Conservation (phyloP, 1,284 basidiomycete genomes). For the Phylloporus sp. region DNA sequence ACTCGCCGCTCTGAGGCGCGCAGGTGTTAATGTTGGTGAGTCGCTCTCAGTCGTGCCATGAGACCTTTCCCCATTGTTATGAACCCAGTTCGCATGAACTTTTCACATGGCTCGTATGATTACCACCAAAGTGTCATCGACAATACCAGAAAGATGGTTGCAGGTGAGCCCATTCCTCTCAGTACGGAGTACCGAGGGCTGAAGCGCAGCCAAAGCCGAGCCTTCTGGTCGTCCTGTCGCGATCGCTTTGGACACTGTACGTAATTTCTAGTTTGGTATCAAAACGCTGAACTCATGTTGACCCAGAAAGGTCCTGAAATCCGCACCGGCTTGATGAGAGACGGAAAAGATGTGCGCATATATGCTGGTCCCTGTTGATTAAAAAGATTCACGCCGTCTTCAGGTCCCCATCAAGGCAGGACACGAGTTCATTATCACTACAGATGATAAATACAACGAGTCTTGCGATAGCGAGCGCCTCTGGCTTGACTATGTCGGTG, state of each 20-base stretch:
- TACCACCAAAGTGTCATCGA: conserved; percentile 98
- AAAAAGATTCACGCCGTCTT: conserved; percentile 19
- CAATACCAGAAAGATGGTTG: conserved; percentile 89
- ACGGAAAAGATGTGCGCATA: conserved; percentile 74
- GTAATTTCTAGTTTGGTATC: conserved; percentile 29
- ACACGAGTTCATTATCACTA: conserved; percentile 94
- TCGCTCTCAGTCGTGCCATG: conserved; percentile 27
- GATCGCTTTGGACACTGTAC: conserved; percentile 95
- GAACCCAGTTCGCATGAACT: conserved; percentile 92
- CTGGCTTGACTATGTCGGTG: conserved; percentile 90
- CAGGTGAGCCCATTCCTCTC: conserved; percentile 54
- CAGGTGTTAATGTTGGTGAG: conserved; percentile 95
- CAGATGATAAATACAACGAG: conserved; percentile 85
- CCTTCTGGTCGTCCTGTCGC: conserved; percentile 90
- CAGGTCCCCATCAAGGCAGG: conserved; percentile 88
- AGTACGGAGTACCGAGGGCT: conserved; percentile 7
- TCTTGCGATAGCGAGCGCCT: conserved; percentile 83
- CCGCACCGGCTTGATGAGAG: conserved; percentile 93
- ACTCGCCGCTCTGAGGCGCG: conserved; percentile 80
- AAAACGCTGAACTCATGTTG: conserved; percentile 23
- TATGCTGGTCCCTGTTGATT: conserved; percentile 16
- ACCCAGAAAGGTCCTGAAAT: conserved; percentile 97
- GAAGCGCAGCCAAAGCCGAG: conserved; percentile 45
- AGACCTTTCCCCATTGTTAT: conserved; percentile 16
- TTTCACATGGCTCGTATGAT: conserved; percentile 95